phyloP scores from a whole-genome alignment of 2,329 filamentous ascomycete species.

The Botrytis hyacinthi region DNA sequence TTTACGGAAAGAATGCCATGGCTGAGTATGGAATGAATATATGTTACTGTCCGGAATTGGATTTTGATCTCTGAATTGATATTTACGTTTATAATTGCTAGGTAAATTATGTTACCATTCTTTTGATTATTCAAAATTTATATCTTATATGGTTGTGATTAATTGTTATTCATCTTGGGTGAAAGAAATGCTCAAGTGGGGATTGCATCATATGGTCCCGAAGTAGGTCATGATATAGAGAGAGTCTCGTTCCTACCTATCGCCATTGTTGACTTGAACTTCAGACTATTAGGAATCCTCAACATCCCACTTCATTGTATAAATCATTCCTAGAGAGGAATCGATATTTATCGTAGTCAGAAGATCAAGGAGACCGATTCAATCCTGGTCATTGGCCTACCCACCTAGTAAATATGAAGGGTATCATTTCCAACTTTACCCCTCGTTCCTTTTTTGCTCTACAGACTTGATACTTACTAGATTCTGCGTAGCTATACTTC shows the following conservation, averaged over 20 bases:
- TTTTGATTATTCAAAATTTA: too few relatives aligned
- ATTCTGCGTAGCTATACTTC: slow-evolving; percentile 70
- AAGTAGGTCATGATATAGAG: background rate
- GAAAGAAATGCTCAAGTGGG: background rate
- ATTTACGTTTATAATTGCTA: too few relatives aligned
- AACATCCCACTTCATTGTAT: background rate
- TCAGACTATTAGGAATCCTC: background rate
- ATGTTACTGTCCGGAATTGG: background rate
- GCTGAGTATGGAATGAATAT: background rate
- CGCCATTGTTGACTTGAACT: background rate
- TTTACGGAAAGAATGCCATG: background rate
- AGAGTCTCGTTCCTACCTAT: background rate
- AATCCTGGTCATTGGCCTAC: background rate
- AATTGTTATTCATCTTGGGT: background rate
- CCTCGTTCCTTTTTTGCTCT: background rate
- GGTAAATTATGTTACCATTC: background rate
- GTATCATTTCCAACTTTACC: slow-evolving; percentile 27
- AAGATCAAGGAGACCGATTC: background rate
- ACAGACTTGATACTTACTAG: slow-evolving; percentile 17
- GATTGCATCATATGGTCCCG: background rate
- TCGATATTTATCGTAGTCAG: background rate
- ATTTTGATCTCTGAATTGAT: background rate
- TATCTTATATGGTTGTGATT: background rate
- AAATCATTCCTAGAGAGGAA: too few relatives aligned
- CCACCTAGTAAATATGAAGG: slow-evolving; percentile 40